Conservation (phyloP, 768 basidiomycete genomes). For the Leucosporidium yakuticum region DNA sequence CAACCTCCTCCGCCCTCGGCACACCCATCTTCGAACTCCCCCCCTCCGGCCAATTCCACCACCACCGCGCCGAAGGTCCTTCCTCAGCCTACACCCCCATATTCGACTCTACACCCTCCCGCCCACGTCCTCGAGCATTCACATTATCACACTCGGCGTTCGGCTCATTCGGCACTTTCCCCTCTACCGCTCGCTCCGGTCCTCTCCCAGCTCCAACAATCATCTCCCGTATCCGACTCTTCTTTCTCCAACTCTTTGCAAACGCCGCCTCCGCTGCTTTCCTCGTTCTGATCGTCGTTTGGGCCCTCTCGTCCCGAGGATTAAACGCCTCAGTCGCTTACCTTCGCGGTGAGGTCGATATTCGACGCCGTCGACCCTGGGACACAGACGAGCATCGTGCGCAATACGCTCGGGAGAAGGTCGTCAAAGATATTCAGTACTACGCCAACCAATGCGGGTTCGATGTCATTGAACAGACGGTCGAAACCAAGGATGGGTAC, state of each 20-base stretch:
- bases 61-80: not conserved
- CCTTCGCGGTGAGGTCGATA: conserved; percentile 14
- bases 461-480: conserved; percentile 48
- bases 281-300: conserved; percentile 47
- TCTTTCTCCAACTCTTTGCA: conserved; percentile 44
- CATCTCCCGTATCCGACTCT: conserved; percentile 35
- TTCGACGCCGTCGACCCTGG: conserved; percentile 40
- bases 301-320: conserved; percentile 41
- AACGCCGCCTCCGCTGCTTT: conserved; percentile 47
- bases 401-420: conserved; percentile 45
- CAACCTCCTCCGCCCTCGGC: not conserved
- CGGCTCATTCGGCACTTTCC: conserved; percentile 31
- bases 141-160: conserved; percentile 34
- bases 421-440: conserved; percentile 48
- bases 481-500: conserved; percentile 52
- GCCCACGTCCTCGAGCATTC: conserved; percentile 33
- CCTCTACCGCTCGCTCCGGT: conserved; percentile 26
- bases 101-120: conserved; percentile 34
- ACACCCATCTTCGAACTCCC: not conserved
- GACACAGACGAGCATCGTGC: conserved; percentile 41
- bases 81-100: not conserved
- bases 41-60: not conserved
- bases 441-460: conserved; percentile 49
- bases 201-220: conserved; percentile 32
- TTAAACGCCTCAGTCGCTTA: not conserved